Base-by-base conservation (phyloP, 305 asterid species). In the Fraxinus greggii region DNA sequence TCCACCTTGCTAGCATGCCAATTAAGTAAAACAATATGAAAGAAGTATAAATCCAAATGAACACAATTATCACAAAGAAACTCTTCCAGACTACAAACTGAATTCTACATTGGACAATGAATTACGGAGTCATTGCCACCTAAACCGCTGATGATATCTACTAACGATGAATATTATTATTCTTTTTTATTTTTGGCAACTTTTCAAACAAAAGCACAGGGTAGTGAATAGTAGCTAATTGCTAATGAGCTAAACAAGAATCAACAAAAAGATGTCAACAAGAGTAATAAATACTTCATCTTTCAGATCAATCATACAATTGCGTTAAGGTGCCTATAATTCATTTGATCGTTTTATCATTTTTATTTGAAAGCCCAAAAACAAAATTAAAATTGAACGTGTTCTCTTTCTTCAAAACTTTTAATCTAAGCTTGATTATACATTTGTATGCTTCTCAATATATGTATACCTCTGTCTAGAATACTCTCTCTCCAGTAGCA, bases 401-500 rank as follows among this genome's bases (percentile, higher is more conserved):
- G n/a, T 7, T 23, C 73, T 65, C 65, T 21, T 63, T 23, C 72
- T 63, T 23, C 72, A 63, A 65, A 26, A 63, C 72, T 63, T 6
- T 21, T 59, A 59, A 0, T 65, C 17, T 26, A 65, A 17, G 32
- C 35, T 65, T 9, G 73, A 8, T 65, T 26, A 26, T 65, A 67
- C 21, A 67, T 67, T 67, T 10, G 38, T 13, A 69, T 5, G 31
- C 75, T 56, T 54, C 75, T 67, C 74, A 12, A 0, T 28, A 13
- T n/a, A 54, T n/a, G 65, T 54, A n/a, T 54, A 6, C 24, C 10
- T 54, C n/a, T 40, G 81, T 45, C 90, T 92, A 93, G 84, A 95
- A 92, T 8, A 95, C 96, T 88, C 92, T 87, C 83, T 95, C 99
- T 48, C 98, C 99, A 1, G 98, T 94, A 29, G 99, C 97, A 54